Evolutionary conservation across 495 filamentous ascomycete genomes (phyloP).

Genomic region (Cryomyces minteri): DNA sequence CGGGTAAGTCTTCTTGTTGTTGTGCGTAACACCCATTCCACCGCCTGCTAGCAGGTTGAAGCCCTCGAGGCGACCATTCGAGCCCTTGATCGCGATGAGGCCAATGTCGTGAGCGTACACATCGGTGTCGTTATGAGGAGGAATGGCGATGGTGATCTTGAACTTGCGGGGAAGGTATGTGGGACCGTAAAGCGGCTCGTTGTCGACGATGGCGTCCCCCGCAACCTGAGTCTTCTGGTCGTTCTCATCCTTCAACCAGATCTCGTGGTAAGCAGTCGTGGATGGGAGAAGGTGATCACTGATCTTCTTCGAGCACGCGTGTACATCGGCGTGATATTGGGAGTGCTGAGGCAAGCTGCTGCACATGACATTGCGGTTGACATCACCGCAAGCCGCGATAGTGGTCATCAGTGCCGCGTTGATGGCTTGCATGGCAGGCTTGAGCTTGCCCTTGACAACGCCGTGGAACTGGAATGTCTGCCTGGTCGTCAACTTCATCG

Average conservation of each 20-base stretch:
- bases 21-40: constrained; percentile 97
- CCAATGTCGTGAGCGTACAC: constrained; percentile 98
- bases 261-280: constrained; percentile 96
- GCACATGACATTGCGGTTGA: constrained; percentile 99
- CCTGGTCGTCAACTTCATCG: constrained; percentile 95
- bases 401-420: constrained; percentile 93
- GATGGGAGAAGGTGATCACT: constrained; percentile 80
- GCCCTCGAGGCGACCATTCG: constrained; percentile 58
- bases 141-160: constrained; percentile 96
- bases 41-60: constrained; percentile 92
- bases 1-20: constrained; percentile 99
- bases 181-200: constrained; percentile 94
- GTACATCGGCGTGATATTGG: constrained; percentile 64
- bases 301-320: constrained; percentile 59
- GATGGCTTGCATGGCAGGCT: constrained; percentile 87
- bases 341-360: constrained; percentile 75
- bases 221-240: constrained; percentile 80
- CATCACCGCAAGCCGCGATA: constrained; percentile 92
- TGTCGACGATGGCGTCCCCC: constrained; percentile 78
- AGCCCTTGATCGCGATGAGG: constrained; percentile 83
- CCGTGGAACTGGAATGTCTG: constrained; percentile 99
- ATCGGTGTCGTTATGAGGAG: constrained; percentile 95
- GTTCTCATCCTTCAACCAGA: constrained; percentile 82
- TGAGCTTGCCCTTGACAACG: constrained; percentile 86
- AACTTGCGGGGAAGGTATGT: constrained; percentile 97